Evolutionary conservation across 768 basidiomycete species (phyloP).

Genomic region (Kondoa malvinella): DNA sequence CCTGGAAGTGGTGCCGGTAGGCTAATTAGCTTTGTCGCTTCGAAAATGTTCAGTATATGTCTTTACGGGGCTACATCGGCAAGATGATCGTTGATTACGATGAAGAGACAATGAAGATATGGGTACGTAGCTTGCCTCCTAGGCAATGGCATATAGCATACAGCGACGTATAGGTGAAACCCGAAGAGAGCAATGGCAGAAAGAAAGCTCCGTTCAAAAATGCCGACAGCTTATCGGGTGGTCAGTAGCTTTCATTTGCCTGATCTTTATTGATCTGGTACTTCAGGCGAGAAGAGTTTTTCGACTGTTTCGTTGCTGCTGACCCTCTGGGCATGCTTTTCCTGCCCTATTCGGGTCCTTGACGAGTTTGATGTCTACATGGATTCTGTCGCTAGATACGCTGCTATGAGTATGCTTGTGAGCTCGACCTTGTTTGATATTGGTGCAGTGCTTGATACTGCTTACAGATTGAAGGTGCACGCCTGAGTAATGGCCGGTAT

Average conservation of each 20-base stretch:
- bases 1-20: too few relatives aligned
- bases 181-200: too few relatives aligned
- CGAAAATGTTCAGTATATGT: too few relatives aligned
- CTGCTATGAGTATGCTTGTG: slow-evolving; percentile 91
- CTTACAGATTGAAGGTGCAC: slow-evolving; percentile 70
- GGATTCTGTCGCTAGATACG: slow-evolving; percentile 43
- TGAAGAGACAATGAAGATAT: too few relatives aligned
- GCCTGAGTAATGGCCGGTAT: slow-evolving; percentile 59
- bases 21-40: too few relatives aligned
- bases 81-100: too few relatives aligned
- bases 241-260: not conserved
- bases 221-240: not conserved
- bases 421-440: slow-evolving; percentile 19
- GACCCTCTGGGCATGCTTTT: slow-evolving; percentile 90
- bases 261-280: not conserved
- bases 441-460: not conserved
- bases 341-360: slow-evolving; percentile 84
- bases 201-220: not conserved
- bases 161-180: too few relatives aligned
- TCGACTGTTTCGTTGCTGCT: slow-evolving; percentile 83
- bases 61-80: too few relatives aligned
- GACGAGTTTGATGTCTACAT: slow-evolving; percentile 72
- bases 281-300: slow-evolving; percentile 66
- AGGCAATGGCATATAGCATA: too few relatives aligned
- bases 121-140: too few relatives aligned